phyloP scores from a whole-genome alignment of 2,329 filamentous ascomycete genomes.

The Rachicladosporium sp. region DNA sequence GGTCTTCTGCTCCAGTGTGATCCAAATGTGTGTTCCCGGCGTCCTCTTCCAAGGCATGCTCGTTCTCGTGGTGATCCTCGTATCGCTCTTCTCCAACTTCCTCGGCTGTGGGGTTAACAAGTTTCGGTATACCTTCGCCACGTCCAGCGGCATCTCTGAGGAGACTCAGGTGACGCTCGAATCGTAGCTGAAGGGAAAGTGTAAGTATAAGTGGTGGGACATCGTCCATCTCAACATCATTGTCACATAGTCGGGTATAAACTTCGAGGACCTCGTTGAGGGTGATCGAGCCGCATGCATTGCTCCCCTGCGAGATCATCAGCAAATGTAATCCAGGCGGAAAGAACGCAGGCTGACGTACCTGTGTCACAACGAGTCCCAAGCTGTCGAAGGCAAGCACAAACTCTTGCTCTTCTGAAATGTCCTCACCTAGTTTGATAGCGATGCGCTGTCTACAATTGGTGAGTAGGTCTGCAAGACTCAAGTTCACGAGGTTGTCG shows the following conservation, averaged over 20 bases:
- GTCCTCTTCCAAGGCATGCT: not conserved
- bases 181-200: constrained; percentile 42
- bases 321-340: constrained; percentile 3
- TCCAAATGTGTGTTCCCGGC: not conserved
- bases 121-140: constrained; percentile 45
- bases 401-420: constrained; percentile 46
- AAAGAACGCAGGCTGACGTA: constrained; percentile 23
- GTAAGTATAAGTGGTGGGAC: constrained; percentile 45
- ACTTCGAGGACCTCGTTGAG: constrained; percentile 47
- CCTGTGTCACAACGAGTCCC: constrained; percentile 46
- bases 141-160: constrained; percentile 41
- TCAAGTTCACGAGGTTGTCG: constrained; percentile 39
- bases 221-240: constrained; percentile 43
- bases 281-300: constrained; percentile 35
- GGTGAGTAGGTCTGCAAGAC: constrained; percentile 43
- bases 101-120: constrained; percentile 10
- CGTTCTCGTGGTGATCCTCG: constrained; percentile 7
- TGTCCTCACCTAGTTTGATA: constrained; percentile 40
- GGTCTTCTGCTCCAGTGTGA: constrained; percentile 1
- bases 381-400: constrained; percentile 43
- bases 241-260: constrained; percentile 45
- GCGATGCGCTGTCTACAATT: constrained; percentile 34
- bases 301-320: constrained; percentile 33
- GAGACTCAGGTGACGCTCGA: constrained; percentile 40
- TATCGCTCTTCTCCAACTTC: constrained; percentile 6